Evolutionary conservation across 192 early-diverging fungal species (phyloP).

Genomic region (Helicostylum pulchrum): DNA sequence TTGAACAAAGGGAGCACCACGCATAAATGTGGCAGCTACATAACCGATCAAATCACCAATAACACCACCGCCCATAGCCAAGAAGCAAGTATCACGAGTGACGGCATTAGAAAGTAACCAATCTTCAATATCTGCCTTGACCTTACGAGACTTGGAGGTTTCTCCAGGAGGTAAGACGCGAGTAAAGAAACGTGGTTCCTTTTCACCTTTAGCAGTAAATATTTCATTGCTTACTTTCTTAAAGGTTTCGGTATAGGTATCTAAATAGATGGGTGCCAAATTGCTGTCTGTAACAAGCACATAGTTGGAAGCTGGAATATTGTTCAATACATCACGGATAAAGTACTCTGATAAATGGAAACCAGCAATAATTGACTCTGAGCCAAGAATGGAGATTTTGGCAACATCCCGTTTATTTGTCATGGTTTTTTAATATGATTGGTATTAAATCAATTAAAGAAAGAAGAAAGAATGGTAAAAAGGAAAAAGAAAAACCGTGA

Average conservation of each 20-base stretch:
- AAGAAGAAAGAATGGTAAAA: no score
- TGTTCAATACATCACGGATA: slow-evolving; percentile 66
- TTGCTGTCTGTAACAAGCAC: slow-evolving; percentile 86
- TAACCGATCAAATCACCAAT: slow-evolving; percentile 96
- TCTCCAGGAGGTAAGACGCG: slow-evolving; percentile 88
- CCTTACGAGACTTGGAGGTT: slow-evolving; percentile 79
- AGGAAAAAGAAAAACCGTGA: no score
- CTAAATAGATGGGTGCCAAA: slow-evolving; percentile 75
- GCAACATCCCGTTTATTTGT: not conserved
- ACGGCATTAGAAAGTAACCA: slow-evolving; percentile 81
- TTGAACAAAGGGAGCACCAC: slow-evolving; percentile 91
- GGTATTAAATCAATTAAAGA: no score
- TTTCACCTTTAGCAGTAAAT: slow-evolving; percentile 7
- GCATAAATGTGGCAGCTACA: slow-evolving; percentile 98
- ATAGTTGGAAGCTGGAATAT: slow-evolving; percentile 82
- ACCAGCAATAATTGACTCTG: slow-evolving; percentile 85
- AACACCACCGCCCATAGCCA: slow-evolving; percentile 95
- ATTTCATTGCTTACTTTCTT: slow-evolving; percentile 32
- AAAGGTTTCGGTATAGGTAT: slow-evolving; percentile 55
- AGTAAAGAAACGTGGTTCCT: slow-evolving; percentile 61
- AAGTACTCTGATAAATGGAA: slow-evolving; percentile 75
- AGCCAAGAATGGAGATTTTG: slow-evolving; percentile 81
- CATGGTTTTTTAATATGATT: not conserved
- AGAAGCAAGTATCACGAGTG: slow-evolving; percentile 88
- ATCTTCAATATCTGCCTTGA: slow-evolving; percentile 88